A percentile compares a stretch with the other conserved stretches of the same genome.
phyloP scores from a whole-genome alignment of 2,329 filamentous ascomycete genomes.

The Fusarium duplospermum region DNA sequence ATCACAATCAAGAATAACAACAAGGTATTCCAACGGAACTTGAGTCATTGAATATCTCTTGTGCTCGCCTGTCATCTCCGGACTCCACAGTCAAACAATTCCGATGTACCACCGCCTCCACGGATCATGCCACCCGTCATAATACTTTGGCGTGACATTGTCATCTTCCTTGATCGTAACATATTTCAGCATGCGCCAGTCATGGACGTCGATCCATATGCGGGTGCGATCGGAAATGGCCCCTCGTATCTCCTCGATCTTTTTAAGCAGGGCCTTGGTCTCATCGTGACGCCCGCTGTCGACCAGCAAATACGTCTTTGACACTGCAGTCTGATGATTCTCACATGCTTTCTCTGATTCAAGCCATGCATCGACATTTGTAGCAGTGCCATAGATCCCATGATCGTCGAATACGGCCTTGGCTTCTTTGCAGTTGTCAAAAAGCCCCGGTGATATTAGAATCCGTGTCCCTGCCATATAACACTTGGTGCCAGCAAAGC shows the following conservation, averaged over 20 bases:
- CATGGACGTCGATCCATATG: constrained; percentile 57
- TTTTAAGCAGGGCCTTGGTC: constrained; percentile 49
- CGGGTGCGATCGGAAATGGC: constrained; percentile 43
- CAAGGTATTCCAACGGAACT: neutral
- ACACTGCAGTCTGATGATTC: neutral
- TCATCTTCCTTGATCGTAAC: constrained; percentile 54
- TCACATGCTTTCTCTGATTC: constrained; percentile 17
- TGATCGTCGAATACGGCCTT: constrained; percentile 56
- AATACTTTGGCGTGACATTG: constrained; percentile 46
- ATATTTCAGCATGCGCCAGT: constrained; percentile 59
- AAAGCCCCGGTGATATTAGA: constrained; percentile 57
- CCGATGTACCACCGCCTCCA: constrained; percentile 60
- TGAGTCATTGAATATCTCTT: neutral
- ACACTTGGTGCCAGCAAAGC: constrained; percentile 51
- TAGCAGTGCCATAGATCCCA: constrained; percentile 51
- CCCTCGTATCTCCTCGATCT: constrained; percentile 47
- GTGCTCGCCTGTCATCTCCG: neutral
- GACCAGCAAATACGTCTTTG: constrained; percentile 55
- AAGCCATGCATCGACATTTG: constrained; percentile 52
- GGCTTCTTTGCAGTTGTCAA: constrained; percentile 50
- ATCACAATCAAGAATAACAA: neutral
- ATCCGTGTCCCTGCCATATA: constrained; percentile 51
- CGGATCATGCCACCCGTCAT: constrained; percentile 52
- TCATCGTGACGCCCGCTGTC: constrained; percentile 50
- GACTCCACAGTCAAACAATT: constrained; percentile 47